Evolutionary conservation across 2,329 filamentous ascomycete species (phyloP).

Genomic region (Fusarium coicis): DNA sequence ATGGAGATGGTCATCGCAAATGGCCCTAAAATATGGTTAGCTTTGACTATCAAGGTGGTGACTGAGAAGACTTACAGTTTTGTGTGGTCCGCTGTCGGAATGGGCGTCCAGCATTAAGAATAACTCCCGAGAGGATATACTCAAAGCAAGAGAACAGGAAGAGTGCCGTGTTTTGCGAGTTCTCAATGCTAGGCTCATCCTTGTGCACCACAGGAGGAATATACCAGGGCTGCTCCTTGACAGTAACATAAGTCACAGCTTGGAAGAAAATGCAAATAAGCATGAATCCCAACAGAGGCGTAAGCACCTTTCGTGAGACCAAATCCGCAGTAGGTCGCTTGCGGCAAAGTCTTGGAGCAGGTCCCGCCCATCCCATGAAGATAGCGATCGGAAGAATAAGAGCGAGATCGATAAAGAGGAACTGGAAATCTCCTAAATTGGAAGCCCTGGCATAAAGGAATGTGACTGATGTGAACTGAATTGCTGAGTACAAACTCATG

Average conservation of each 20-base stretch:
- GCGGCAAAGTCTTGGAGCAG: constrained; percentile 78
- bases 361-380: constrained; percentile 98
- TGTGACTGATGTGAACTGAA: constrained; percentile 97
- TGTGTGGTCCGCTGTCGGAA: constrained; percentile 83
- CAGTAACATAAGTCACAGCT: constrained; percentile 75
- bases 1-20: constrained; percentile 82
- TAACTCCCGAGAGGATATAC: constrained; percentile 89
- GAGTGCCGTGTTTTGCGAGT: constrained; percentile 91
- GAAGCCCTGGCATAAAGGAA: constrained; percentile 94
- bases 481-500: constrained; percentile 99
- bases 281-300: constrained; percentile 90
- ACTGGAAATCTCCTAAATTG: constrained; percentile 97
- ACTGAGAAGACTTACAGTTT: constrained; percentile 70
- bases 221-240: constrained; percentile 86
- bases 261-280: constrained; percentile 82
- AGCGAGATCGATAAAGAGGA: constrained; percentile 92
- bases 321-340: constrained; percentile 93
- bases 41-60: neutral
- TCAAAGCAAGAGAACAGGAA: constrained; percentile 94
- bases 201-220: constrained; percentile 80
- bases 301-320: constrained; percentile 91
- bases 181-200: constrained; percentile 85
- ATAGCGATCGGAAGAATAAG: constrained; percentile 96
- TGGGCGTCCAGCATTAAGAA: constrained; percentile 90
- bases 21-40: constrained; percentile 67